These are phyloP conservation scores for Calamus simplicifolius DNA, from an alignment of 176 grass and related monocot species.

Conservation along the genomic window DNA sequence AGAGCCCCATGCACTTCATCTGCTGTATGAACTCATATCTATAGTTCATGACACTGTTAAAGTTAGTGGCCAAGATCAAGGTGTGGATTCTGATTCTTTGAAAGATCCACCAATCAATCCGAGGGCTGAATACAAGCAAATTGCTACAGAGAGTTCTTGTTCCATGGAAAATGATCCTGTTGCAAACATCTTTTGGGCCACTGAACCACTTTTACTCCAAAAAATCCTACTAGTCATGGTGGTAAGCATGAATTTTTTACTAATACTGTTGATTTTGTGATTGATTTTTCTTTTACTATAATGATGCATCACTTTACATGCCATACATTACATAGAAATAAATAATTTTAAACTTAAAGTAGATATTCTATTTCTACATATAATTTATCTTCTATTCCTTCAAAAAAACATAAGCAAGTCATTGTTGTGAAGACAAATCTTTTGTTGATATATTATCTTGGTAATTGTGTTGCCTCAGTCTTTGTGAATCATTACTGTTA, in stretches of 20 bases:
- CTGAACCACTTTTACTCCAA: conserved; percentile 56
- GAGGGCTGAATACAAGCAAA: conserved; percentile 28
- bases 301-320: no score
- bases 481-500: no score
- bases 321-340: no score
- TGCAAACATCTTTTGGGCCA: conserved; percentile 55
- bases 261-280: no score
- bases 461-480: no score
- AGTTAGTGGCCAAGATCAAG: conserved; percentile 35
- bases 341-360: no score
- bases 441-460: no score
- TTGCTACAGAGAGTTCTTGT: conserved; percentile 29
- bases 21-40: conserved; percentile 63
- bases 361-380: no score
- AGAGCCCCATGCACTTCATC: conserved; percentile 54
- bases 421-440: no score
- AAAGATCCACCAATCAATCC: conserved; percentile 25
- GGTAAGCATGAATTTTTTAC: conserved; percentile 37
- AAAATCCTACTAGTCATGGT: conserved; percentile 57
- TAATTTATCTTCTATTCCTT: no score
- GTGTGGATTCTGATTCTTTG: conserved; percentile 10
- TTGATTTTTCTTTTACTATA: no score
- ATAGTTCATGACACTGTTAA: conserved; percentile 65
- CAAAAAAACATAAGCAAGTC: no score
- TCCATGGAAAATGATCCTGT: conserved; percentile 44